A percentile compares a stretch with the other conserved stretches of the same genome.
Conservation (phyloP, 805 yeast species). For the Zygoascus biomembranicola region DNA sequence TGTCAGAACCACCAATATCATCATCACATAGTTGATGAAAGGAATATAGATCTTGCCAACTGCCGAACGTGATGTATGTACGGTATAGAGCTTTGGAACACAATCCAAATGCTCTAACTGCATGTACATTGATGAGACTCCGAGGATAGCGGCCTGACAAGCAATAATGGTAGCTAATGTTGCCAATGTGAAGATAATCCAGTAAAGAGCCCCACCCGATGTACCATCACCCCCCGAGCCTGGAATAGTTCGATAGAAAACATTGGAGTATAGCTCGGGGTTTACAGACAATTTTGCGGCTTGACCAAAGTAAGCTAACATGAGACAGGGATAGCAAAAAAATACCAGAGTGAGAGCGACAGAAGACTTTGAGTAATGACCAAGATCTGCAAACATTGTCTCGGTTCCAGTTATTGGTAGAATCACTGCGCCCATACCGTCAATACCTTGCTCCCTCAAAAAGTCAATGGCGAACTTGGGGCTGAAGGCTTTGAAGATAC, state of each 20-base stretch:
- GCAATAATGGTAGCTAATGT: slow-evolving; percentile 51
- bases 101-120: slow-evolving; percentile 49
- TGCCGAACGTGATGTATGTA: slow-evolving; percentile 38
- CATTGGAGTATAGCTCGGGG: slow-evolving; percentile 10
- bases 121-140: slow-evolving; percentile 44
- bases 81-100: slow-evolving; percentile 41
- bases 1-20: slow-evolving; percentile 43
- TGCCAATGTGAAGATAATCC: slow-evolving; percentile 39
- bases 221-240: not conserved
- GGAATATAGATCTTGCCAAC: slow-evolving; percentile 50
- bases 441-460: slow-evolving; percentile 32
- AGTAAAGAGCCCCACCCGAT: slow-evolving; percentile 7
- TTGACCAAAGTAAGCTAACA: slow-evolving; percentile 51
- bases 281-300: slow-evolving; percentile 31
- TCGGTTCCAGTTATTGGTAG: slow-evolving; percentile 52
- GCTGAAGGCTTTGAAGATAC: slow-evolving; percentile 41
- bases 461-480: slow-evolving; percentile 46
- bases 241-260: slow-evolving; percentile 12
- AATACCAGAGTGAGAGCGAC: slow-evolving; percentile 39
- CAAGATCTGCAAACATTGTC: slow-evolving; percentile 58
- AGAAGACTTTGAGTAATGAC: slow-evolving; percentile 45
- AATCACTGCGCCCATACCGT: slow-evolving; percentile 41
- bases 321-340: slow-evolving; percentile 45
- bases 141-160: slow-evolving; percentile 50
- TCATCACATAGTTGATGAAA: slow-evolving; percentile 39